Evolutionary conservation across 2,329 filamentous ascomycete genomes (phyloP), one percentile per base, ranked within the genome.

Genomic region (Monosporascus sp.): DNA sequence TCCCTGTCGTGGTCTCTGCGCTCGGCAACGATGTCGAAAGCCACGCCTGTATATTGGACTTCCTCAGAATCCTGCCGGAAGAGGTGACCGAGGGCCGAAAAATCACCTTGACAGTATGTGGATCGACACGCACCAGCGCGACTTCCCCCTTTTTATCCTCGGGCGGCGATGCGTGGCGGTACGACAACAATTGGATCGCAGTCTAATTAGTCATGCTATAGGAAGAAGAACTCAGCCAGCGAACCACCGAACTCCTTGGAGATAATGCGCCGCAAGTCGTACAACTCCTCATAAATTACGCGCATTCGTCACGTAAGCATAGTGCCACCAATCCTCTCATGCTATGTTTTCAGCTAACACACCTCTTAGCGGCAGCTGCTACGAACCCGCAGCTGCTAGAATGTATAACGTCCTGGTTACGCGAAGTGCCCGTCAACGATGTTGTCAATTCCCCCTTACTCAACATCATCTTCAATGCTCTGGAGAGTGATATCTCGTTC

Each of bases 51-150:
- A 88, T 97, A 65, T 80, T 99, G 67, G 94, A 99, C 72, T 99
- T 99, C 72, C 80, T 99, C 60, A 91, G 90, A 72, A 92, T 99
- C 65, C 85, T 99, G 60, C 94, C 94, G 52, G 94, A 99, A 79
- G 94, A 99, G 81, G 94, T 99, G 68, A 97, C 90, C 63, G 93
- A 99, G 81, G 94, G 94, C 76, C 90, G 94, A 75, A 99, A 97
- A 79, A 97, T 99, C 81, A 96, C 91, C 81, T 82, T 99, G 76
- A 92, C 90, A 84, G 92, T 96, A 94, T 78, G 90, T 93, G 82
- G 85, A 87, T 77, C 78, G 77, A 77, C 71, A 74, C 66, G 69
- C 69, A 74, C 71, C 76, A 73, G 71, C 74, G 70, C 73, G 64
- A 68, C 70, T 63, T 61, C 51, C 60, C 54, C 60, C 59, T 60